Base-by-base conservation (phyloP, 1,284 basidiomycete species). In the Cystobasidium slooffiae region DNA sequence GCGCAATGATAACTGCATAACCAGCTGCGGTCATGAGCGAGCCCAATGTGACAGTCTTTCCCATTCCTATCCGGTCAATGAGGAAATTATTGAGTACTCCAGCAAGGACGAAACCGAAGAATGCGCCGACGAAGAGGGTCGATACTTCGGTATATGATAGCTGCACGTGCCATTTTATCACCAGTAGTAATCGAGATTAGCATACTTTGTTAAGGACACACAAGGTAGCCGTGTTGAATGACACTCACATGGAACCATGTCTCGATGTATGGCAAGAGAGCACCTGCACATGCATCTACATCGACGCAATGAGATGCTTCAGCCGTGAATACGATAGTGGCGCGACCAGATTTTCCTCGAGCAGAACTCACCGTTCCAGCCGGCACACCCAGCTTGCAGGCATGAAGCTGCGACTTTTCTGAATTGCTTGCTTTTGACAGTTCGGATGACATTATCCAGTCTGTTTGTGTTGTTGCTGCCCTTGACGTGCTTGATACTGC, bases 111-210 rank as follows among this genome's bases (percentile, higher is more conserved):
- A 75, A 75, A 10, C 74, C 74, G 46, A 63, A 41, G 44, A 70
- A 75, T 14, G 67, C 68, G 14, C 74, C 74, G 14, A 75, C 53
- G 52, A 75, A 75, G n/a, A 75, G 70, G 12, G 74, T 72, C 20
- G 68, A 72, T 43, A 70, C 74, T 43, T 70, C 43, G 20, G 68
- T 70, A 51, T 63, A 75, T n/a, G 63, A 56, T 22, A 75, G 62
- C 67, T 70, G 61, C 18, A 24, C 5, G 24, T 22, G 41, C 44
- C 16, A 64, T 51, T 41, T 51, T 41, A 51, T 22, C 8, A 37
- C 37, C 8, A 55, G 22, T 7, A 24, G 31, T 31, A 31, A 31
- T 31, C 31, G 31, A 31, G 31, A 31, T 31, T 31, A 31, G 31
- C 31, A 31, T 31, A 31, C 31, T 31, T 31, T n/a, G n/a, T n/a